phyloP scores from a whole-genome alignment of 202 grass and related monocot species.

The Cymbopogon flexuosus region DNA sequence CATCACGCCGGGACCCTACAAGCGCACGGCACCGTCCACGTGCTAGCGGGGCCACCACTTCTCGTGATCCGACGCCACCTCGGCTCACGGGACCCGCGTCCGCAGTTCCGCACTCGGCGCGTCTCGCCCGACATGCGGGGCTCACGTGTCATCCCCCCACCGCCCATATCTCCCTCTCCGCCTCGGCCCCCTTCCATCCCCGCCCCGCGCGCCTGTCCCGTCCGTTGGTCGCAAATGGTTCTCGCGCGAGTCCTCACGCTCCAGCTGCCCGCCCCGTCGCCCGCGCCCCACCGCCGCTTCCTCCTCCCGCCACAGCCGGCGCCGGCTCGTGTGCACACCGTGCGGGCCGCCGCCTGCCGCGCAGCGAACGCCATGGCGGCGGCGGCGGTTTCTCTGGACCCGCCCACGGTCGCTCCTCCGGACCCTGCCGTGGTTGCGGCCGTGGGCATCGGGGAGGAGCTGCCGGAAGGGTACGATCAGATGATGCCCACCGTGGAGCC shows the following conservation, averaged over 20 bases:
- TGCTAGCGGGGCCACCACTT: neutral
- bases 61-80: conserved; percentile 31
- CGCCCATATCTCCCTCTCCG: neutral
- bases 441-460: conserved; percentile 49
- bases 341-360: conserved; percentile 23
- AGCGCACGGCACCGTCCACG: neutral
- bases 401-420: neutral
- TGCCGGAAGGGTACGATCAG: conserved; percentile 64
- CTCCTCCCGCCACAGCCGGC: neutral
- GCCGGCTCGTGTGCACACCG: neutral
- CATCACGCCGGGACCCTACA: neutral
- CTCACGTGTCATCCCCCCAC: conserved; percentile 23
- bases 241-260: conserved; percentile 33
- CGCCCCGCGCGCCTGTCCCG: neutral
- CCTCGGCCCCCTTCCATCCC: too few relatives aligned
- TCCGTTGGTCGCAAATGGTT: conserved; percentile 35
- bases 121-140: conserved; percentile 13
- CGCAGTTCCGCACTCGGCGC: neutral
- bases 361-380: conserved; percentile 15
- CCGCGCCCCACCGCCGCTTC: neutral
- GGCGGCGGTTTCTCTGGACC: neutral
- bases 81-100: neutral
- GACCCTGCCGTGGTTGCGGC: conserved; percentile 13
- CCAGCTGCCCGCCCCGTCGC: conserved; percentile 23
- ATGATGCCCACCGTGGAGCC: conserved; percentile 47